Evolutionary conservation across 2,329 filamentous ascomycete genomes (phyloP), one percentile per base, ranked within the genome.

Genomic region (Seiridium unicorne): DNA sequence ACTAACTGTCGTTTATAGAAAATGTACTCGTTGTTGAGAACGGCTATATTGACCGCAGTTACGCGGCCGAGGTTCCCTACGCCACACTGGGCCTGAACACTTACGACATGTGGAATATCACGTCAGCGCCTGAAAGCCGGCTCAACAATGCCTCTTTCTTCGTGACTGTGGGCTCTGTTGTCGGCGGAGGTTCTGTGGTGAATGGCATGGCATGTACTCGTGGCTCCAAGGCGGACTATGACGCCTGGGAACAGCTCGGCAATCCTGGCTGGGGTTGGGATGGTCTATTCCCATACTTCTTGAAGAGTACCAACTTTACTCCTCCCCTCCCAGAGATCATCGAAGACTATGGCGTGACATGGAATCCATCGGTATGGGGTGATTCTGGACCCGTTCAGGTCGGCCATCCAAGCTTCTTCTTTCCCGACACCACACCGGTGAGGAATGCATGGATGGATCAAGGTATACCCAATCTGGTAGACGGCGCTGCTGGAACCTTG

Each of bases 261-360:
- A 78, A 78, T 40, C 63, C 69, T 0, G 68, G 72, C 0, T 78
- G 76, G 76, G 70, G 71, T 1, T 78, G 74, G 71, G 64, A 71
- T 11, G 68, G 57, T 4, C 63, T 76, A 18, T 49, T 71, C 3
- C 63, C 66, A 5, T 74, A 73, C 55, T 73, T 72, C 44, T 66
- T 64, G 51, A 73, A 71, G 59, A 53, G 56, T 6, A 63, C 62
- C 35, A 61, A 61, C 4, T 44, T 49, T 38, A 59, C 61, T 1
- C 51, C 51, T 10, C 48, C 26, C 18, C 47, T 46, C 40, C 46
- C 26, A 35, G 60, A 31, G 34, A 46, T 62, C 18, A 51, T 57
- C 18, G 47, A 40, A 38, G 18, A 51, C 1, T 60, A 66, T 3
- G 65, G 61, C 3, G 59, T 66, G 3, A 44, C 47, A 26, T 55